Conservation (phyloP, 2,329 filamentous ascomycete species). For the Xylariaceae sp. region DNA sequence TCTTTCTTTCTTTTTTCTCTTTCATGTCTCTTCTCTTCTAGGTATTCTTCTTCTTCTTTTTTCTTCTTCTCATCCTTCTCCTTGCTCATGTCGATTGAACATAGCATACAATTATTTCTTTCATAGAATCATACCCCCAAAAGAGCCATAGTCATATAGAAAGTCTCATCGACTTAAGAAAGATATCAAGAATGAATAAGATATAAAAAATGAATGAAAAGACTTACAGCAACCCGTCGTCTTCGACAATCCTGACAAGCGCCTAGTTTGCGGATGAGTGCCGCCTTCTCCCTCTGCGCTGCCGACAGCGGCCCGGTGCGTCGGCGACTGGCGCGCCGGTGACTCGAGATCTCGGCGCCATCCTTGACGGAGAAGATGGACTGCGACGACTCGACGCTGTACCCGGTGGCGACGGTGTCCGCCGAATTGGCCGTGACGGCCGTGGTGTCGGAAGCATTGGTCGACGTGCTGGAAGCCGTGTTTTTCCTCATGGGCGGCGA, state of each 20-base stretch:
- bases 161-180: not conserved
- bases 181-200: not conserved
- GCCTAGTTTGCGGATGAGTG: slow-evolving; percentile 54
- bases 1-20: not conserved
- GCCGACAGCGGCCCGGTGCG: slow-evolving; percentile 55
- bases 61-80: too few species aligned
- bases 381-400: slow-evolving; percentile 51
- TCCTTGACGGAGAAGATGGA: slow-evolving; percentile 53
- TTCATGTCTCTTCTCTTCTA: not conserved
- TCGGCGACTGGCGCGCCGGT: slow-evolving; percentile 51
- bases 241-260: slow-evolving; percentile 53
- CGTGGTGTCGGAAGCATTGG: slow-evolving; percentile 42
- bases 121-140: too few species aligned
- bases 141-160: too few species aligned
- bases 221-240: slow-evolving; percentile 54
- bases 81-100: too few species aligned
- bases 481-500: slow-evolving; percentile 40
- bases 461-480: slow-evolving; percentile 50
- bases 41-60: not conserved
- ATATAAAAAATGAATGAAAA: not conserved
- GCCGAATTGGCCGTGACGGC: slow-evolving; percentile 33
- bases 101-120: not conserved
- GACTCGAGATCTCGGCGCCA: slow-evolving; percentile 49
- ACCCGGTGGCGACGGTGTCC: slow-evolving; percentile 47
- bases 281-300: slow-evolving; percentile 54